A percentile compares a stretch with the other conserved stretches of the same genome.
These are phyloP conservation scores for Metschnikowia arizonensis DNA, from an alignment of 805 yeast genomes.

Conservation along the genomic window DNA sequence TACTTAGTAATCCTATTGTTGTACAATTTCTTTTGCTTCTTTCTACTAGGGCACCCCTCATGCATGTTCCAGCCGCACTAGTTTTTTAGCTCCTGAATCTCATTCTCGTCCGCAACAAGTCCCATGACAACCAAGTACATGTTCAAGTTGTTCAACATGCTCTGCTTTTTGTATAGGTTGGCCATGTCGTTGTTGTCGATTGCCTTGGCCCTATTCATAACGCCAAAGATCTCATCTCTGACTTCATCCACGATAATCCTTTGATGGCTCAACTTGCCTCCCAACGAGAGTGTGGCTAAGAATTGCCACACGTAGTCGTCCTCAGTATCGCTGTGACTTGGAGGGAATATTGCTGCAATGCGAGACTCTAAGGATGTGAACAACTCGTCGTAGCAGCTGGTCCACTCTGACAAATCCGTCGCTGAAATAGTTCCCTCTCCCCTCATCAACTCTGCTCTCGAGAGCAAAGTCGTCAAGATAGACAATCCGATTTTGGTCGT, in stretches of 20 bases:
- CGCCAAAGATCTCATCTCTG: conserved; percentile 87
- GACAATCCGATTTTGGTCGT: conserved; percentile 80
- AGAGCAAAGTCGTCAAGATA: conserved; percentile 80
- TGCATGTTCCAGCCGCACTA: conserved; percentile 7
- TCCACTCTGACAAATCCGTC: conserved; percentile 66
- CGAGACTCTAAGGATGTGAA: conserved; percentile 78
- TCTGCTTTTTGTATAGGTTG: conserved; percentile 46
- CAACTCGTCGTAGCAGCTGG: conserved; percentile 71
- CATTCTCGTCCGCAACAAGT: conserved; percentile 83
- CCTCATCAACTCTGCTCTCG: conserved; percentile 86
- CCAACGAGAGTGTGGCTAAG: conserved; percentile 86
- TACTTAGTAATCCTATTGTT: not conserved
- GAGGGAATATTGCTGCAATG: conserved; percentile 77
- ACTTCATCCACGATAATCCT: conserved; percentile 91
- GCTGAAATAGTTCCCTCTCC: conserved; percentile 67
- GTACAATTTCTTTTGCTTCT: not conserved
- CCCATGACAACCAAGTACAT: conserved; percentile 96
- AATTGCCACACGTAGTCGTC: conserved; percentile 95
- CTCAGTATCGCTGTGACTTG: conserved; percentile 42
- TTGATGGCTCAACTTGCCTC: conserved; percentile 88
- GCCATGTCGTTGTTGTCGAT: conserved; percentile 47
- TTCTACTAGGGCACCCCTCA: not conserved
- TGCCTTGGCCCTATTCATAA: conserved; percentile 72
- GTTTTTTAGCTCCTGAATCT: conserved; percentile 65
- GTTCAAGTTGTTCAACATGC: conserved; percentile 74